These are phyloP conservation scores for Leishmania guyanensis DNA, from an alignment of 208 protist genomes.

Conservation along the genomic window DNA sequence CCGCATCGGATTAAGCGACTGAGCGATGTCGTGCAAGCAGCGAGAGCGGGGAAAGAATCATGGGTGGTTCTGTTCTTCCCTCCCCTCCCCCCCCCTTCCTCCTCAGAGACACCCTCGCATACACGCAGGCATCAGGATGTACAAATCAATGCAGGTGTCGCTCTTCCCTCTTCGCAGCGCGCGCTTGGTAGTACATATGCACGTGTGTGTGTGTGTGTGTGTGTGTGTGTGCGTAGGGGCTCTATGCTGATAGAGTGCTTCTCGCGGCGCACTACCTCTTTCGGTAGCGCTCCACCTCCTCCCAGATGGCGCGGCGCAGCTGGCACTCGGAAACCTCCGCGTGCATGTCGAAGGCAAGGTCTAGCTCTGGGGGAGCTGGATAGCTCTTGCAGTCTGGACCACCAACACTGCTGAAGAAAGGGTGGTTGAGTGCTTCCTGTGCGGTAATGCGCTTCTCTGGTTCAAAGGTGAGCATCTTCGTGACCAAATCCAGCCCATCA, in stretches of 20 bases:
- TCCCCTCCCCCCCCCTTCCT: background rate
- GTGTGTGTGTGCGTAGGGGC: background rate
- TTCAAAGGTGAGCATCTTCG: conserved; percentile 92
- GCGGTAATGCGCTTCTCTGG: conserved; percentile 91
- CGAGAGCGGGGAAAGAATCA: background rate
- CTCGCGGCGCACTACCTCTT: conserved; percentile 28
- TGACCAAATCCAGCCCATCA: conserved; percentile 87
- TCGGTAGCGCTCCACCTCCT: conserved; percentile 72
- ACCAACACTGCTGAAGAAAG: conserved; percentile 78
- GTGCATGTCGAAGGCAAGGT: conserved; percentile 85
- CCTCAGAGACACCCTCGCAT: background rate
- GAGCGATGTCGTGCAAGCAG: background rate
- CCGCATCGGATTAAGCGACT: background rate
- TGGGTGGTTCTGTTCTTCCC: background rate
- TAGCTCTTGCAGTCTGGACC: conserved; percentile 40
- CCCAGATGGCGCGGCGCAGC: conserved; percentile 80
- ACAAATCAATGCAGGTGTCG: background rate
- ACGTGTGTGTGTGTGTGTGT: background rate
- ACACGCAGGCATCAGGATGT: background rate
- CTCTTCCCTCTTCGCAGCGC: background rate
- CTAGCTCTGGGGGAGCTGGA: conserved; percentile 47
- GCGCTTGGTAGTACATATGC: background rate
- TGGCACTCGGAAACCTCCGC: conserved; percentile 87
- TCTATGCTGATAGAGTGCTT: background rate
- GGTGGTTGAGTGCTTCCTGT: conserved; percentile 77